Percentiles rank a stretch among this genome's conserved stretches.
phyloP scores from a whole-genome alignment of 257 asterid species.

The Solanum piurae region DNA sequence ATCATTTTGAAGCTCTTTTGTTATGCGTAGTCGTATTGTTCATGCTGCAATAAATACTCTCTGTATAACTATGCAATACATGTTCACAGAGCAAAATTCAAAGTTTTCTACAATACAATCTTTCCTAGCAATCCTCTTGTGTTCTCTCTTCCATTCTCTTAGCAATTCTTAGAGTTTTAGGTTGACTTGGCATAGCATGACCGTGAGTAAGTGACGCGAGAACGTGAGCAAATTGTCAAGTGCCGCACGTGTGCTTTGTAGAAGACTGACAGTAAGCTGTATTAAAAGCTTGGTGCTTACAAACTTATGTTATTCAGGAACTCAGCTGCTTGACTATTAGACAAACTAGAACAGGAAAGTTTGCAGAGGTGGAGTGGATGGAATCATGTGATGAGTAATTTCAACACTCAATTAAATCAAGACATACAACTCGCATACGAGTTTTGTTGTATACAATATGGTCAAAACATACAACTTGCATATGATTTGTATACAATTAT shows the following conservation, averaged over 20 bases:
- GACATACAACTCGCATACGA: too few relatives aligned
- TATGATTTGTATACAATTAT: too few relatives aligned
- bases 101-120: background rate
- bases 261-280: background rate
- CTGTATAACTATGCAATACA: background rate
- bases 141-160: too few relatives aligned
- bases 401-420: too few relatives aligned
- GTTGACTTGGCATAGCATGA: too few relatives aligned
- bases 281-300: background rate
- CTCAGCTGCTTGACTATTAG: background rate
- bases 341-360: background rate
- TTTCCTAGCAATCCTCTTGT: too few relatives aligned
- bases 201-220: too few relatives aligned
- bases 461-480: too few relatives aligned
- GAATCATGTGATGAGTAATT: background rate
- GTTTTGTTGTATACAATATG: too few relatives aligned
- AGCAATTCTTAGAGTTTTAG: too few relatives aligned
- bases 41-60: background rate
- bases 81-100: background rate
- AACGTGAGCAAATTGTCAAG: too few relatives aligned
- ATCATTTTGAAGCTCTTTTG: background rate
- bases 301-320: background rate
- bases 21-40: background rate
- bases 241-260: too few relatives aligned
- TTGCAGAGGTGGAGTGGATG: background rate